Evolutionary conservation across 306 rosid genomes (phyloP).

Genomic region (Biancaea sappan): DNA sequence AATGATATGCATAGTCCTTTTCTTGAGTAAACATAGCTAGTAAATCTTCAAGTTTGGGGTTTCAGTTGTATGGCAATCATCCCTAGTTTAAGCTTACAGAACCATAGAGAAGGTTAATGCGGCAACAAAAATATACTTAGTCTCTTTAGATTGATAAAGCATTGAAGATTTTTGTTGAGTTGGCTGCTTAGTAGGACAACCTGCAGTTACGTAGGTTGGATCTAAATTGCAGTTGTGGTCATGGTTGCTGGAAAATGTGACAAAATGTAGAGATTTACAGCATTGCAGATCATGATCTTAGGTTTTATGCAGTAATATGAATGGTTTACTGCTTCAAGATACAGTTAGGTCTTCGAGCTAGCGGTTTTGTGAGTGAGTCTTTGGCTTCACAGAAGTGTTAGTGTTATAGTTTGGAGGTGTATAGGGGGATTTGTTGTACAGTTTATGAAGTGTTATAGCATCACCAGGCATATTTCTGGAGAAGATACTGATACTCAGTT

Average conservation of each 20-base stretch:
- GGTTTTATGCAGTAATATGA: background rate
- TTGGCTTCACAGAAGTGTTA: conserved; percentile 9
- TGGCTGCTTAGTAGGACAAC: background rate
- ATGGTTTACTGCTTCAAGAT: background rate
- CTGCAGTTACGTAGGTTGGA: background rate
- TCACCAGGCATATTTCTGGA: conserved; percentile 1
- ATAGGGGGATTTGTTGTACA: background rate
- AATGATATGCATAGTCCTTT: conserved; percentile 2
- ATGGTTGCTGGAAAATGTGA: background rate
- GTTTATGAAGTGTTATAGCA: conserved; percentile 4
- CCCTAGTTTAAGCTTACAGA: background rate
- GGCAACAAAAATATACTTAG: background rate
- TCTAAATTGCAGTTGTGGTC: background rate
- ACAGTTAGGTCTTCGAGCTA: background rate
- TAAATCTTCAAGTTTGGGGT: background rate
- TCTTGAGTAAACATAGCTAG: conserved; percentile 7
- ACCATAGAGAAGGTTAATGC: background rate
- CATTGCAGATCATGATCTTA: background rate
- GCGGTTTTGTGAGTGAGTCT: background rate
- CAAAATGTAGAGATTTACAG: background rate
- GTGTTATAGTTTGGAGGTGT: background rate
- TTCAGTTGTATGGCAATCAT: background rate
- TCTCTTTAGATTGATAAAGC: conserved; percentile 1
- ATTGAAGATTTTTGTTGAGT: background rate
- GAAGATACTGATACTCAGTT: conserved; percentile 10